These are phyloP conservation scores for Pythium phragmiticola DNA, from an alignment of 352 stramenopile species.

Conservation along the genomic window DNA sequence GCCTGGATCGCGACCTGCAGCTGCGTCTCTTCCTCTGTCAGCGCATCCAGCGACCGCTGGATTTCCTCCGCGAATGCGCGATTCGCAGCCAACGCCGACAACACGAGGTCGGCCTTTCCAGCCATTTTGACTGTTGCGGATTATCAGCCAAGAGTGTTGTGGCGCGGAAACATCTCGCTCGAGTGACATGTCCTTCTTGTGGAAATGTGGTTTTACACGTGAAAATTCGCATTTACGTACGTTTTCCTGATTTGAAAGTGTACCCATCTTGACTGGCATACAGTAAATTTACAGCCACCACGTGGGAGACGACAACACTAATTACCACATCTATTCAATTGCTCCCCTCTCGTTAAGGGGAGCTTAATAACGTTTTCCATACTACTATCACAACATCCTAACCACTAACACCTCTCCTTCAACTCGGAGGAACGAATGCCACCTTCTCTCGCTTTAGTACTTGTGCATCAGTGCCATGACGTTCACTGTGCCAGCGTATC, in stretches of 20 bases:
- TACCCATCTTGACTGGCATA: too few species aligned
- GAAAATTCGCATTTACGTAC: background rate
- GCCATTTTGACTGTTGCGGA: constrained; percentile 10
- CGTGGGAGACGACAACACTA: too few species aligned
- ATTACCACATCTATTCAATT: background rate
- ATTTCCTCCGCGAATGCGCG: constrained; percentile 44
- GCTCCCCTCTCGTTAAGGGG: background rate
- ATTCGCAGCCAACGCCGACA: constrained; percentile 33
- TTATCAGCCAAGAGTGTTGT: background rate
- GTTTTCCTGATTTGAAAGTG: background rate
- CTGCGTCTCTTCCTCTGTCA: constrained; percentile 40
- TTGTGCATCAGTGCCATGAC: constrained; percentile 27
- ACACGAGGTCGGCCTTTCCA: constrained; percentile 5
- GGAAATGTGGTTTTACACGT: background rate
- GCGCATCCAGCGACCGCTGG: constrained; percentile 28
- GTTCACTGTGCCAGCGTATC: constrained; percentile 27
- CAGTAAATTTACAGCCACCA: too few species aligned
- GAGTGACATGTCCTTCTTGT: constrained; percentile 5
- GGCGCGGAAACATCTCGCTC: background rate
- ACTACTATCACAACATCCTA: constrained; percentile 6
- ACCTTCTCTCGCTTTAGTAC: constrained; percentile 18
- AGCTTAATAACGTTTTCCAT: background rate
- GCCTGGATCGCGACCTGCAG: constrained; percentile 38
- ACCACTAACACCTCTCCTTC: constrained; percentile 1
- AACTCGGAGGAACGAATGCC: too few species aligned